Base-by-base conservation (phyloP, 2,329 filamentous ascomycete species). In the Aspergillus udagawae region DNA sequence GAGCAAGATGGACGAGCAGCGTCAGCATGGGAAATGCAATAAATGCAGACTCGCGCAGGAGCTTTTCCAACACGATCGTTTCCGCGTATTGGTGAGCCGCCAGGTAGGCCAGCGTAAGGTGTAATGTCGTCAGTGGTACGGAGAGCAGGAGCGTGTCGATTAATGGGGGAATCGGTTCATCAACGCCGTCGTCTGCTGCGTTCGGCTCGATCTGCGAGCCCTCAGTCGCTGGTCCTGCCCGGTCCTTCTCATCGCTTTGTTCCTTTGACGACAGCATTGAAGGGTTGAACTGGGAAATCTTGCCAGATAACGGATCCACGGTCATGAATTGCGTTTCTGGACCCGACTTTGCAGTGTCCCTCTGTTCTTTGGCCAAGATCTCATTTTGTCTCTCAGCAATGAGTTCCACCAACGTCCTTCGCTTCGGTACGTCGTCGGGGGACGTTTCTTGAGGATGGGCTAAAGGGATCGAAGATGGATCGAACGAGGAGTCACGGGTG, bases 51-150 rank as follows among this genome's bases (percentile, higher is more conserved):
- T 77, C 71, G 55, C 66, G 66, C 7, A 74, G 44, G 8, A 76
- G 65, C n/a, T 60, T 63, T 17, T 65, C 57, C 5, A 74, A 48
- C 3, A 70, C 63, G 53, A 71, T 73, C 3, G 68, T 63, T 64
- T 78, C 70, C 1, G 75, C 74, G 61, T 79, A 80, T 63, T 79
- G 77, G 62, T 79, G 76, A 14, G 77, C 75, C 1, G 77, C 77
- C 32, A 80, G 69, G 60, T 75, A 77, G 38, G 73, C 70, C 35
- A 80, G 69, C 3, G 77, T 80, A 55, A 79, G 70, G 63, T 80
- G 76, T 10, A 79, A 66, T 32, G 71, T 72, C 20, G 76, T 73
- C 21, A 80, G 69, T 1, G 77, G 74, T 6, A 77, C 44, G 1
- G 77, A 73, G 27, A 78, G 70, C 21, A 80, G 67, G 3, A 79